These are phyloP conservation scores for Aspergillus arachidicola DNA, from an alignment of 2,329 filamentous ascomycete species.

Conservation along the genomic window DNA sequence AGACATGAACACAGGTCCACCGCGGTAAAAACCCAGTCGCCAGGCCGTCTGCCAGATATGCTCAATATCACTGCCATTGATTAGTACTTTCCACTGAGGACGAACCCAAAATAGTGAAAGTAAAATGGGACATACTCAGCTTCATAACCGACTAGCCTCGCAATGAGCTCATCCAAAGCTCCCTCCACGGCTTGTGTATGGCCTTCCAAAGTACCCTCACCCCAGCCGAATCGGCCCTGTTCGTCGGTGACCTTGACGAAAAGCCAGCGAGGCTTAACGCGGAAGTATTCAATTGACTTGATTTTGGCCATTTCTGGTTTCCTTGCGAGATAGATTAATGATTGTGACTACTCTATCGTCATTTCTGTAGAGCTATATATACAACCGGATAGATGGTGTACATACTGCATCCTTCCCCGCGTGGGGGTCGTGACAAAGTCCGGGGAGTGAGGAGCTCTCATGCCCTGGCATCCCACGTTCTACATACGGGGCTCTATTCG, in stretches of 20 bases:
- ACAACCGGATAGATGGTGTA: neutral
- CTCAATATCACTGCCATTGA: constrained; percentile 68
- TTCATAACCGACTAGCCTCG: constrained; percentile 66
- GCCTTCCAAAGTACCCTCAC: constrained; percentile 74
- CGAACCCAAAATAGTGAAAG: neutral
- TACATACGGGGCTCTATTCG: constrained; percentile 14
- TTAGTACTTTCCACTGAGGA: neutral
- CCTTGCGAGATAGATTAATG: neutral
- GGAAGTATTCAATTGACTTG: constrained; percentile 70
- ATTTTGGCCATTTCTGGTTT: constrained; percentile 62
- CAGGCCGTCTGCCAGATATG: constrained; percentile 78
- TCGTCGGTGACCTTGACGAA: constrained; percentile 77
- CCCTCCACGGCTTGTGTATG: constrained; percentile 76
- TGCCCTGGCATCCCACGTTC: constrained; percentile 1
- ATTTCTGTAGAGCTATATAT: neutral
- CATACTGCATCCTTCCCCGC: neutral
- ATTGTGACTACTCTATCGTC: neutral
- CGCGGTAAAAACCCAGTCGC: constrained; percentile 73
- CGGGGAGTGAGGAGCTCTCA: neutral
- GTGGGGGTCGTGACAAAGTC: constrained; percentile 5
- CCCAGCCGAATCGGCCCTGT: constrained; percentile 69
- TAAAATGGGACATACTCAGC: constrained; percentile 60
- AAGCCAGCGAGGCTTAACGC: constrained; percentile 74
- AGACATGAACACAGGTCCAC: constrained; percentile 79
- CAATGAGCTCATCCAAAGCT: constrained; percentile 67